Base-by-base conservation (phyloP, 495 filamentous ascomycete species). In the Penicillium goetzii region DNA sequence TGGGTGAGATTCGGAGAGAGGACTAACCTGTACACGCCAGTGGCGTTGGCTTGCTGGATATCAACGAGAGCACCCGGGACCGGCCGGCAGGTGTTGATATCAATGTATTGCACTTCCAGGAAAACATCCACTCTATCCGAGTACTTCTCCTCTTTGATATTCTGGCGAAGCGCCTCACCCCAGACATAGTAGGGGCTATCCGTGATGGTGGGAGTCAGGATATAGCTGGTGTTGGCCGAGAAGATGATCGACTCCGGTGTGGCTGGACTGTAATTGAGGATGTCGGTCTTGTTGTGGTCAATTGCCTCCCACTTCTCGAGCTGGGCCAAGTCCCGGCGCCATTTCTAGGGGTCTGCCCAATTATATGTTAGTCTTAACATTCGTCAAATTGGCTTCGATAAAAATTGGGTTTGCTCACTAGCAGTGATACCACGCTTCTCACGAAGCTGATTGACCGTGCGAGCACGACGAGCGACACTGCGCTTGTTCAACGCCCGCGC, bases 151-250 rank as follows among this genome's bases (percentile, higher is more conserved):
- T 82, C 81, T 61, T 74, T 78, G 53, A 83, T 73, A 53, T 83
- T 74, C 51, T 77, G 68, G 21, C 81, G 74, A 51, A 79, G 72
- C 33, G 80, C 71, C 64, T 84, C 81, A 26, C 81, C 83, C 62
- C 76, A 78, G 21, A 85, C 79, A 62, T 83, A 85, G 76, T 85
- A 85, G 0, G 84, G 83, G 0, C 84, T 83, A 54, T 80, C 81
- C 7, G 81, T 84, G 54, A 84, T 67, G 32, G 83, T 82, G 4
- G 83, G 84, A 6, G 82, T 74, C 33, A 86, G 72, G 45, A 86
- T 81, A 63, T 82, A 84, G 28, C 82, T 80, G n/a, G 81, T 82
- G 64, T 81, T 80, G 40, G 81, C 81, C 23, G 75, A 68, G 65
- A 87, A 88, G 17, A 87, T 75, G 28, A 76, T 72, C 15, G 67